Evolutionary conservation across 202 grass and related monocot species (phyloP), one percentile per base, ranked within the genome.

Genomic region (Digitaria exilis): DNA sequence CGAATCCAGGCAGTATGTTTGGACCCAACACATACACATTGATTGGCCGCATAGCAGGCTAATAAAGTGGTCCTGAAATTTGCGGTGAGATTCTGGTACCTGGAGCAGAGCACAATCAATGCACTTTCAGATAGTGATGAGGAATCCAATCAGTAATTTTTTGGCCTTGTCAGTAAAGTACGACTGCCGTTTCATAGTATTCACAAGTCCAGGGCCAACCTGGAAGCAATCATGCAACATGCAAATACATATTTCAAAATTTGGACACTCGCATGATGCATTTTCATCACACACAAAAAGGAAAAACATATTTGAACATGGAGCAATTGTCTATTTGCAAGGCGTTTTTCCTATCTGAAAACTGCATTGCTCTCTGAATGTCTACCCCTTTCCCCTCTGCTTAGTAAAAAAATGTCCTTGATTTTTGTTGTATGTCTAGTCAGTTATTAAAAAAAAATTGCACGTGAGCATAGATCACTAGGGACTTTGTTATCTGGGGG

Each of bases 51-150:
- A 59, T 16, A 4, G 44, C 70, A 76, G 37, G 58, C 46, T 65
- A 61, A 82, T 25, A 58, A 66, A 77, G 54, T 74, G 79, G 80
- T 90, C 80, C 84, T 76, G 26, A 84, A 84, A 75, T 32, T 31
- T 66, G 74, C 15, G 46, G 14, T 42, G 30, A 71, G 87, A 86
- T 73, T 56, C 73, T 86, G 84, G 67, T 60, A 46, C 44, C 64
- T 85, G 52, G 69, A 84, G 75, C 62, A 71, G 43, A 80, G 79
- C 75, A 70, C 43, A 86, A 87, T 87, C 84, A 90, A 90, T 84
- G 75, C 84, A 46, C 60, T 75, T 52, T 82, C 84, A 74, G 75
- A n/a, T 75, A 48, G 68, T 42, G 41, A 51, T 42, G 56, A 43
- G 57, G 44, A 79, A 30, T 25, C 73, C 68, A 44, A 22, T 62